These are phyloP conservation scores for Stellera chamaejasme DNA, from an alignment of 345 rosid species.

Conservation along the genomic window DNA sequence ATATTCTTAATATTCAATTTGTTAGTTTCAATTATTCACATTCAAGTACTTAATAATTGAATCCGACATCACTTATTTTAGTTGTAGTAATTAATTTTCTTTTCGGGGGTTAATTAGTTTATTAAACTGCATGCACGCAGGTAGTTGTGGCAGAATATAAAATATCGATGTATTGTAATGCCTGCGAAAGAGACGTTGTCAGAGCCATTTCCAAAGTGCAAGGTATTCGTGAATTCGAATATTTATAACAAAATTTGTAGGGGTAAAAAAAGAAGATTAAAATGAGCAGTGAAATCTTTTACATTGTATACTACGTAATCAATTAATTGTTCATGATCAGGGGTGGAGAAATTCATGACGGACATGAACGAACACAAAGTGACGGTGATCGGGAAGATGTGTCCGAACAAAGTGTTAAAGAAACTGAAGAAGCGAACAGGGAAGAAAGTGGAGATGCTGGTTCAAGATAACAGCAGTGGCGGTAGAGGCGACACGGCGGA, in stretches of 20 bases:
- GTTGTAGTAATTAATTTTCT: no score
- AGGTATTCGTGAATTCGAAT: conserved; percentile 24
- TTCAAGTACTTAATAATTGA: no score
- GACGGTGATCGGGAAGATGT: conserved; percentile 43
- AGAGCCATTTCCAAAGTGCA: conserved; percentile 46
- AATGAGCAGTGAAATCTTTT: no score
- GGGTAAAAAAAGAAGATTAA: no score
- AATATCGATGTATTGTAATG: conserved; percentile 72
- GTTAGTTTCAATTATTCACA: no score
- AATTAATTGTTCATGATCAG: conserved; percentile 16
- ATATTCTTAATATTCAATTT: no score
- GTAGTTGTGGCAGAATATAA: conserved; percentile 36
- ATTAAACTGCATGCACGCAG: conserved; percentile 15
- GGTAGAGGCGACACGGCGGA: conserved; percentile 3
- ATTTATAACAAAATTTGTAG: background rate
- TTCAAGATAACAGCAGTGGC: conserved; percentile 13
- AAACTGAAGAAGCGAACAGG: conserved; percentile 63
- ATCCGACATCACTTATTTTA: no score
- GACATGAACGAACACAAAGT: conserved; percentile 63
- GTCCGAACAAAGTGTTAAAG: conserved; percentile 54
- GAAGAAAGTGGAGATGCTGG: conserved; percentile 44
- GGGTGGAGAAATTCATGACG: conserved; percentile 59
- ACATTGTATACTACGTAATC: background rate
- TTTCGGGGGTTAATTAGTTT: conserved; percentile 2
- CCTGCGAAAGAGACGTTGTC: conserved; percentile 64